phyloP scores from a whole-genome alignment of 345 rosid species.

The Eucalyptus victrix region DNA sequence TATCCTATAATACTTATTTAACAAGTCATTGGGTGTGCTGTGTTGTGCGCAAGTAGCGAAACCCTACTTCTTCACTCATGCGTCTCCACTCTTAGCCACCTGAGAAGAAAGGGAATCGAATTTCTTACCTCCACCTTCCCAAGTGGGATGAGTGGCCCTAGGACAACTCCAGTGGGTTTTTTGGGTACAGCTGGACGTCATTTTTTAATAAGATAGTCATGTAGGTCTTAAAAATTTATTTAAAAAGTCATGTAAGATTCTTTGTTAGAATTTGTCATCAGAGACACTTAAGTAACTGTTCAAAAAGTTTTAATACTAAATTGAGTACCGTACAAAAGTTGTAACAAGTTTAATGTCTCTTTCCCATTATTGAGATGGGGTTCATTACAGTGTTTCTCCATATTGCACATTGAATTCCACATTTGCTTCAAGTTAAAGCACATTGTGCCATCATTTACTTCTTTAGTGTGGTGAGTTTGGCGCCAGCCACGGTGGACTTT shows the following conservation, averaged over 20 bases:
- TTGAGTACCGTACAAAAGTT: accelerated
- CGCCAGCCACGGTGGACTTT: neutral
- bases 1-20: no score
- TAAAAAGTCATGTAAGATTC: neutral
- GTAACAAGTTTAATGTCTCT: neutral
- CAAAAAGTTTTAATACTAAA: neutral
- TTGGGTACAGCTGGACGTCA: neutral
- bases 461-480: neutral
- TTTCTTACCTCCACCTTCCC: no score
- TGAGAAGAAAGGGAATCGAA: no score
- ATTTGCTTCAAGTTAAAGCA: neutral
- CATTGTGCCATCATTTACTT: neutral
- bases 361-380: neutral
- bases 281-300: accelerated
- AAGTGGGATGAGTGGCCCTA: no score
- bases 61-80: no score
- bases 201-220: neutral
- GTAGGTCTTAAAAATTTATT: neutral
- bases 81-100: no score
- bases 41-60: no score
- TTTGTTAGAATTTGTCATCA: neutral
- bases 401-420: neutral
- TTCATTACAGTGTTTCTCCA: neutral
- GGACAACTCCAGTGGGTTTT: no score
- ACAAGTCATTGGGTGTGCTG: no score